Evolutionary conservation across 495 filamentous ascomycete species (phyloP), one percentile per base, ranked within the genome.

Genomic region (Podospora australis): DNA sequence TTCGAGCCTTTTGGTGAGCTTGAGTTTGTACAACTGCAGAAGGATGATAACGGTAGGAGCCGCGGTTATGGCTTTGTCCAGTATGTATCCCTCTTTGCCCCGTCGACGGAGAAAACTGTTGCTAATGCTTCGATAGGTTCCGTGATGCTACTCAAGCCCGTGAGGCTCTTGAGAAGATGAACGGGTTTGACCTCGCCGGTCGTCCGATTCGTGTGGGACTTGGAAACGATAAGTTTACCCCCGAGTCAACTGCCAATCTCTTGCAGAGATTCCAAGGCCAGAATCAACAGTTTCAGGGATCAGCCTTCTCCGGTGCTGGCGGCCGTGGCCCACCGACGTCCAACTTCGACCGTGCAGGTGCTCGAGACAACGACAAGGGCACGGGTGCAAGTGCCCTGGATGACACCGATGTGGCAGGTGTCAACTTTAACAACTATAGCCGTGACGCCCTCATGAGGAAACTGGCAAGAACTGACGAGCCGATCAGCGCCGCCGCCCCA

Each of bases 161-260:
- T 50, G 88, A 95, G 63, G 94, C 94, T 40, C 75, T 99, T 45
- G 88, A 96, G 70, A 92, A 96, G 71, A 96, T 99, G 92, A 99
- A 99, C 71, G 90, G 90, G 41, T 99, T 96, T 73, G 94, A 97
- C 68, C 86, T 99, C 62, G 94, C 91, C 62, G 90, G 90, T 71
- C 90, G 94, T 60, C 88, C 88, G 46, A 97, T 99, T 63, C 88
- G 94, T 62, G 94, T 99, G 70, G 94, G 94, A 67, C 89, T 99
- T 76, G 94, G 94, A 70, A 99, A 95, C 74, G 94, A 99, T 87
- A 97, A 97, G 86, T 99, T 97, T 70, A 97, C 92, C 73, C 86
- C 90, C 54, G 92, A 96, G 73, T 91, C 90, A 68, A 96, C 87
- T 68, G 85, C 87, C 59, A 88, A 86, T 68, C 80, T 94, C 54